Conservation (phyloP, 805 yeast species). For the Starmerella apis region DNA sequence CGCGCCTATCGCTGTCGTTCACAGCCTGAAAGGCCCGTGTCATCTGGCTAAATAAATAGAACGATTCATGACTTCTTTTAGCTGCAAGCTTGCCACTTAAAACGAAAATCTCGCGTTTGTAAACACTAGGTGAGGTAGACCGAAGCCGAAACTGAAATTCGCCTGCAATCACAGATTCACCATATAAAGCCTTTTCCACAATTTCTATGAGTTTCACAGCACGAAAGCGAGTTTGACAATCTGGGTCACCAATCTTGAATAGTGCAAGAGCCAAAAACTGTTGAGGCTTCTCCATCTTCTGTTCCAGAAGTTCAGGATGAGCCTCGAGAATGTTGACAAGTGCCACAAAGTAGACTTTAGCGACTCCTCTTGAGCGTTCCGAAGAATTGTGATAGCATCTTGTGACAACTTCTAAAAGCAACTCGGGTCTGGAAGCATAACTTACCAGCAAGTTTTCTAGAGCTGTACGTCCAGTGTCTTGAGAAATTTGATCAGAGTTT, state of each 20-base stretch:
- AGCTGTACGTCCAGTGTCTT: slow-evolving; percentile 58
- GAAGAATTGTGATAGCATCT: slow-evolving; percentile 52
- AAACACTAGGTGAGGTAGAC: slow-evolving; percentile 69
- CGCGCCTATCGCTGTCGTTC: slow-evolving; percentile 53
- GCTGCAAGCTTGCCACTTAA: slow-evolving; percentile 63
- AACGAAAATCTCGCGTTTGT: slow-evolving; percentile 74
- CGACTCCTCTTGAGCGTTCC: slow-evolving; percentile 36
- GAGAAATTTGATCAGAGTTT: slow-evolving; percentile 45
- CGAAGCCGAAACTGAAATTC: slow-evolving; percentile 60
- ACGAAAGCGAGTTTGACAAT: slow-evolving; percentile 52
- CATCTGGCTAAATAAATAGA: slow-evolving; percentile 57
- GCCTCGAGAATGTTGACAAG: slow-evolving; percentile 54
- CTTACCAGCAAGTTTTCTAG: slow-evolving; percentile 52
- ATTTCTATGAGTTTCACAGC: slow-evolving; percentile 63
- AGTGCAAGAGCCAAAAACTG: slow-evolving; percentile 66
- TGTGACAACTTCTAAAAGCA: slow-evolving; percentile 50
- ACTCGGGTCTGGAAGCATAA: slow-evolving; percentile 46
- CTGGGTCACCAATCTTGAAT: slow-evolving; percentile 69
- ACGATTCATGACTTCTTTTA: slow-evolving; percentile 48
- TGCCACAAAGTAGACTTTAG: slow-evolving; percentile 60
- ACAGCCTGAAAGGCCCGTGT: slow-evolving; percentile 59
- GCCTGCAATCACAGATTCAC: slow-evolving; percentile 41
- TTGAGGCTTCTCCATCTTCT: slow-evolving; percentile 36
- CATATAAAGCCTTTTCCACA: slow-evolving; percentile 51
- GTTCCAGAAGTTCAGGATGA: slow-evolving; percentile 32